Evolutionary conservation across 164 flowering plant species (phyloP), one percentile per base, ranked within the genome.

Genomic region (Pachysandra terminalis): DNA sequence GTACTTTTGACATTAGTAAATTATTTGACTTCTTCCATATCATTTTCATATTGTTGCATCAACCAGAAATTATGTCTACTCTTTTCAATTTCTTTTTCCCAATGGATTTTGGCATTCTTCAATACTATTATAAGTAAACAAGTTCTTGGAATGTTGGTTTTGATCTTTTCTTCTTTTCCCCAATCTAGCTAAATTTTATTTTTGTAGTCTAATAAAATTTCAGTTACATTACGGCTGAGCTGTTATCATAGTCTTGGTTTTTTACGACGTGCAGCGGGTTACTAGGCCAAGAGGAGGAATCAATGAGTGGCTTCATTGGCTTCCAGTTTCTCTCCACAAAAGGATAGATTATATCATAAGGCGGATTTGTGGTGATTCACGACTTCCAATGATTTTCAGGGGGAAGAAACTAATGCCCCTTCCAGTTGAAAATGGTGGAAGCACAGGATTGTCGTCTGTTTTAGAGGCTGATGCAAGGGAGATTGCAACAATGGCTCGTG

Each of bases 261-360:
- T 49, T 64, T 40, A 27, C 60, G 25, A 59, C 49, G 16, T 79
- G 73, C 85, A 94, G 98, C 87, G 95, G 60, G 95, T 90, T 67
- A 87, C 84, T 0, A 86, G 98, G 77, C 98, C 97, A 23, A 79
- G 81, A 69, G 98, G 97, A 64, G 91, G 97, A 72, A 67, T 91
- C 25, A 90, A 94, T 80, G 96, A 87, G 41, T 86, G 89, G 88
- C 87, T 94, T 15, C 90, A 80, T 32, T 91, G 98, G 98, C 86
- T 94, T 35, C 97, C 98, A 9, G 87, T 94, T 68, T 83, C 88
- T 53, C 59, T 88, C 22, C 98, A 91, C 77, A 84, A 86, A 64
- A 80, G 61, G 66, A 64, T 92, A 41, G 73, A 85, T 68, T 80
- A 70, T 64, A 40, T 95, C 52, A 27, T 89, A 15, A 83, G 83